Conservation (phyloP, 1,284 basidiomycete species). For the Sporisorium reilianum region DNA sequence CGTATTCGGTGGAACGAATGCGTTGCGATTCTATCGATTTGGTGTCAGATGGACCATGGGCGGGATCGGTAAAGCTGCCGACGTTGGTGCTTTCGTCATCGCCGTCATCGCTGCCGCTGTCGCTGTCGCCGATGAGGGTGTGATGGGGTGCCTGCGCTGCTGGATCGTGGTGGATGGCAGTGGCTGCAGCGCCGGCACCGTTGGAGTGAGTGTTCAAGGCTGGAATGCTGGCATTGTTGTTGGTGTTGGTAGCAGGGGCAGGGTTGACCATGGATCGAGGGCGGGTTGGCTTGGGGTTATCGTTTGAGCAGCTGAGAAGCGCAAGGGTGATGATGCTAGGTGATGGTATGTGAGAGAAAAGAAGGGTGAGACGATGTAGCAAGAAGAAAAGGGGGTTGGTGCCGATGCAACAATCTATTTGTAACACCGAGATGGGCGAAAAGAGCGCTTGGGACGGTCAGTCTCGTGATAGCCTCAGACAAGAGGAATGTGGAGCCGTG, state of each 20-base stretch:
- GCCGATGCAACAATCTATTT: too few relatives aligned
- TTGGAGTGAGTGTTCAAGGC: conserved; percentile 17
- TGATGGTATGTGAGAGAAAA: background rate
- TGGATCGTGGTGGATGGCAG: conserved; percentile 17
- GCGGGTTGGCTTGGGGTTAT: background rate
- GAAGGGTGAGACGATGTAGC: background rate
- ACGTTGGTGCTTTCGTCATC: conserved; percentile 38
- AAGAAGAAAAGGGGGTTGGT: background rate
- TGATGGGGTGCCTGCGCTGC: conserved; percentile 36
- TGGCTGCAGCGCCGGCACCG: conserved; percentile 9
- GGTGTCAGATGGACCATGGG: conserved; percentile 5
- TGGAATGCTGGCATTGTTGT: conserved; percentile 19
- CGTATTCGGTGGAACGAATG: conserved; percentile 21
- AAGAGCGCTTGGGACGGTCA: conserved; percentile 5
- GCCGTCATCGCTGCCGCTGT: conserved; percentile 14
- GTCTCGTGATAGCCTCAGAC: conserved; percentile 1
- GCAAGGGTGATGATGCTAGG: background rate
- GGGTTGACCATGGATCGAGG: conserved; percentile 25
- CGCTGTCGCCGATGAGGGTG: conserved; percentile 27
- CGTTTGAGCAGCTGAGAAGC: background rate
- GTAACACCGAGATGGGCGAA: background rate
- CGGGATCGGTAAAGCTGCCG: conserved; percentile 30
- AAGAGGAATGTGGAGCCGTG: conserved; percentile 11
- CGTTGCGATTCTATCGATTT: conserved; percentile 19
- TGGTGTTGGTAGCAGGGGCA: conserved; percentile 6